These are phyloP conservation scores for Kitagawia praeruptora DNA, from an alignment of 129 eudicot species.

Conservation along the genomic window DNA sequence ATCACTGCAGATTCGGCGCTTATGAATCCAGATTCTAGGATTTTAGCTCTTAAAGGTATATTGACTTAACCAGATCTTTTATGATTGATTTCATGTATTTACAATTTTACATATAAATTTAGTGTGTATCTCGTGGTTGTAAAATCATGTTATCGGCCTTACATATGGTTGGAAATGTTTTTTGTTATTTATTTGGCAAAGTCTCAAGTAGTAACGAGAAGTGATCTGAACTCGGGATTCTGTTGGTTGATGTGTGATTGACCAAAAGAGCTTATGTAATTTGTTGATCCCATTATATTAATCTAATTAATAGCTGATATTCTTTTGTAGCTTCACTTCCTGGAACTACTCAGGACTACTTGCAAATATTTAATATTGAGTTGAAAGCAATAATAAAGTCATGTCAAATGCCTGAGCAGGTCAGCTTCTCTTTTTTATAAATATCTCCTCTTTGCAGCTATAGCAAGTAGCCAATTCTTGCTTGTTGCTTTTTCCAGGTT, in stretches of 20 bases:
- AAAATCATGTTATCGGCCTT: not conserved
- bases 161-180: not conserved
- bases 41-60: conserved; percentile 77
- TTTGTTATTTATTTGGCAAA: not conserved
- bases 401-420: conserved; percentile 99
- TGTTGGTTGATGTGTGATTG: not conserved
- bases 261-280: not conserved
- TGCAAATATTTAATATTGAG: conserved; percentile 91
- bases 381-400: conserved; percentile 82
- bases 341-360: conserved; percentile 91
- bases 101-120: no score
- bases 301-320: conserved; percentile 10
- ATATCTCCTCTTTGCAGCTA: not conserved
- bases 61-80: not conserved
- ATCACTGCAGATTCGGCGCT: conserved; percentile 92
- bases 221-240: not conserved
- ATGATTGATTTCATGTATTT: conserved; percentile 1
- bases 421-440: conserved; percentile 6
- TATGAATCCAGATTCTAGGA: conserved; percentile 78
- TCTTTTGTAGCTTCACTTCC: conserved; percentile 72
- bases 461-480: not conserved
- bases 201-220: not conserved
- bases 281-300: not conserved
- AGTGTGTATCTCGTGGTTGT: not conserved
- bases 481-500: conserved; percentile 35